A percentile compares a stretch with the other conserved stretches of the same genome.
phyloP scores from a whole-genome alignment of 805 yeast species.

The Wickerhamomyces hampshirensis region DNA sequence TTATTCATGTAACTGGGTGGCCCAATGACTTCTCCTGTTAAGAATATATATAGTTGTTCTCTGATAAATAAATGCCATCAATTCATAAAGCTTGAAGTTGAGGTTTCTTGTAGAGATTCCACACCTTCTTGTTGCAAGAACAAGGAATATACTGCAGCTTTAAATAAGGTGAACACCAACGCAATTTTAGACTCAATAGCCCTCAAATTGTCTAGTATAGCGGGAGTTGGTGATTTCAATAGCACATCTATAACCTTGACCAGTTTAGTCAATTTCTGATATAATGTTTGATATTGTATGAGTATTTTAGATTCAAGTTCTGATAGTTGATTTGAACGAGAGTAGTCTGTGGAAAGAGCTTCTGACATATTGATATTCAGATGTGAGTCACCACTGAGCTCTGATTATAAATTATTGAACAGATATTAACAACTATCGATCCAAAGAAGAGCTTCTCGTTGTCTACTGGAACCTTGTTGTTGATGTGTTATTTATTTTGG shows the following conservation, averaged over 20 bases:
- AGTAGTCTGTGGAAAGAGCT: constrained; percentile 15
- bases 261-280: constrained; percentile 28
- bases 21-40: no score
- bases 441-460: no score
- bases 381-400: no score
- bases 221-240: constrained; percentile 22
- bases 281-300: constrained; percentile 34
- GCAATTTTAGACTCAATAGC: constrained; percentile 60
- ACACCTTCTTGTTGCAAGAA: constrained; percentile 44
- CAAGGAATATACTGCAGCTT: constrained; percentile 66
- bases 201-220: constrained; percentile 46
- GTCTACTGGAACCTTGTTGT: no score
- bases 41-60: constrained; percentile 6
- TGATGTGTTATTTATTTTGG: no score
- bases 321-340: constrained; percentile 26
- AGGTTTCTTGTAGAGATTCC: constrained; percentile 17
- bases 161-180: constrained; percentile 59
- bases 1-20: no score
- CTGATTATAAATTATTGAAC: no score
- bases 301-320: constrained; percentile 32
- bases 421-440: no score
- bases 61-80: neutral
- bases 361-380: no score
- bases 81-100: constrained; percentile 16
- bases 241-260: constrained; percentile 19